These are phyloP conservation scores for Trichoderma gamsii DNA, from an alignment of 495 filamentous ascomycete genomes.

Conservation along the genomic window DNA sequence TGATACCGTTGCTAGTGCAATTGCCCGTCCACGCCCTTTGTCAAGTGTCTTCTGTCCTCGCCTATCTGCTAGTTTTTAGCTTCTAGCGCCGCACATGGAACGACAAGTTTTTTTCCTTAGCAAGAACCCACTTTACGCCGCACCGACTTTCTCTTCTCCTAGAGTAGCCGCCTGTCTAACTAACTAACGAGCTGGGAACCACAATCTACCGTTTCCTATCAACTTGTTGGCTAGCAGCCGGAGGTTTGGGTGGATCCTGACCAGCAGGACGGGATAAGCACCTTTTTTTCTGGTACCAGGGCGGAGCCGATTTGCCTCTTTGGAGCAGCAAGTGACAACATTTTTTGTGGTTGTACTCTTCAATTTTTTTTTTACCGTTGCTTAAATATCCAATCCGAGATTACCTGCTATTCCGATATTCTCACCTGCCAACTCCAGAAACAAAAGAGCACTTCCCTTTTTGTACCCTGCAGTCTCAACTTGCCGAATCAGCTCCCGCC, in stretches of 20 bases:
- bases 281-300: not conserved
- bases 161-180: conserved; percentile 9
- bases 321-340: not conserved
- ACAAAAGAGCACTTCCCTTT: not conserved
- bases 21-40: no score
- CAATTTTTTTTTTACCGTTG: not conserved
- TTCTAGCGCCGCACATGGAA: not conserved
- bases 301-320: not conserved
- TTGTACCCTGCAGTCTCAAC: no score
- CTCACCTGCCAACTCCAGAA: not conserved
- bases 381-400: not conserved
- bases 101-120: not conserved
- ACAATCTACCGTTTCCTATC: no score
- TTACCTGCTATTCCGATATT: not conserved
- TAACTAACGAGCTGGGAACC: no score
- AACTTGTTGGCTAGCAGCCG: not conserved
- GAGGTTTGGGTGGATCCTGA: not conserved
- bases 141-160: not conserved
- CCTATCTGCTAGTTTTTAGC: no score
- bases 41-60: not conserved
- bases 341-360: not conserved
- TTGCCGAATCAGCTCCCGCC: no score
- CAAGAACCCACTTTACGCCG: conserved; percentile 5
- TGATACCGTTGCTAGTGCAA: no score
- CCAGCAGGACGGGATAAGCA: conserved; percentile 8